A percentile compares a stretch with the other conserved stretches of the same genome.
These are phyloP conservation scores for Coccomyxa sp. DNA, from an alignment of 139 green algal species.

Conservation along the genomic window DNA sequence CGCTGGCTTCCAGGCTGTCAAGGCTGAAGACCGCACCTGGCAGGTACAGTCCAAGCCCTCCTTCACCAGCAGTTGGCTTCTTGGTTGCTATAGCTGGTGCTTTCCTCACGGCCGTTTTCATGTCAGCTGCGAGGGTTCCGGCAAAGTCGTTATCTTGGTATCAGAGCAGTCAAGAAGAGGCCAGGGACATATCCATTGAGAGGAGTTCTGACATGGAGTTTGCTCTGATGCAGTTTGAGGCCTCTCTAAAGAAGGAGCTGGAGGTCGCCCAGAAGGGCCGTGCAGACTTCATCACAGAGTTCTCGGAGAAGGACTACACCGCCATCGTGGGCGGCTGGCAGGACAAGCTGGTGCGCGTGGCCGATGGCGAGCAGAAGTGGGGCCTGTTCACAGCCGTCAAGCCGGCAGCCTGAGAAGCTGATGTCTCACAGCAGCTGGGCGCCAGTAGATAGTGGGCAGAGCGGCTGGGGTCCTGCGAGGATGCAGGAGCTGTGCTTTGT, in stretches of 20 bases:
- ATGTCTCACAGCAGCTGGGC: no score
- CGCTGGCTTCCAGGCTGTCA: conserved; percentile 59
- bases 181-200: not conserved
- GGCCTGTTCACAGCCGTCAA: conserved; percentile 16
- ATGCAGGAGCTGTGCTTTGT: no score
- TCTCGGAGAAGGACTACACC: conserved; percentile 38
- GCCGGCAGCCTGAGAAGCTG: no score
- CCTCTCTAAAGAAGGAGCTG: conserved; percentile 47
- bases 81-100: no score
- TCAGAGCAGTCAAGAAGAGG: no score
- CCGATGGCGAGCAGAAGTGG: conserved; percentile 21
- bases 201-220: not conserved
- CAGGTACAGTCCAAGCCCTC: conserved; percentile 9
- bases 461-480: no score
- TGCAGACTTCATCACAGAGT: conserved; percentile 40
- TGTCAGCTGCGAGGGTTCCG: no score
- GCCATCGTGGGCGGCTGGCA: conserved; percentile 58
- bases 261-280: conserved; percentile 19
- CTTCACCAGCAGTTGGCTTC: no score
- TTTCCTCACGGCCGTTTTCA: no score
- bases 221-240: conserved; percentile 41
- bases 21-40: conserved; percentile 43
- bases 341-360: conserved; percentile 64
- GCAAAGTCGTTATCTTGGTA: no score
- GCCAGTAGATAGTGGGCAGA: no score